These are phyloP conservation scores for Mortierella polycephala DNA, from an alignment of 371 early-diverging fungal genomes.

Conservation along the genomic window DNA sequence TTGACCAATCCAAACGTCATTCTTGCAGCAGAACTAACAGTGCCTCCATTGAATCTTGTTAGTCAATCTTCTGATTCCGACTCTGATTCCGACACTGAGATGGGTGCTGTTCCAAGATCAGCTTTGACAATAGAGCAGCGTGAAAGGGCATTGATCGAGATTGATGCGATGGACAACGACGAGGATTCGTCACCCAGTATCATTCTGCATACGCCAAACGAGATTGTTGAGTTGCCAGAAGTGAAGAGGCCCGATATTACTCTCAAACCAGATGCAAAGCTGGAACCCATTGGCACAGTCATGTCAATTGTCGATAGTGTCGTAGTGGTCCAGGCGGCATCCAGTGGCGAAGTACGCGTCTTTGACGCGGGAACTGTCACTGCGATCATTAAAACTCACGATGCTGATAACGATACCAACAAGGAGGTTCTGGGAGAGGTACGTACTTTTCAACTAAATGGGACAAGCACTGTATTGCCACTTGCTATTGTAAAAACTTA, in stretches of 20 bases:
- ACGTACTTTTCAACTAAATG: constrained; percentile 1
- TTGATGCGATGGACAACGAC: constrained; percentile 52
- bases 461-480: no score
- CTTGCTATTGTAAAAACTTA: not conserved
- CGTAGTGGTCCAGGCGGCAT: constrained; percentile 75
- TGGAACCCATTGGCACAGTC: constrained; percentile 74
- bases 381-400: constrained; percentile 49
- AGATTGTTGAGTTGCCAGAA: constrained; percentile 64
- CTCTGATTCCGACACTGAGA: constrained; percentile 48
- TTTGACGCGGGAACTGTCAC: constrained; percentile 85
- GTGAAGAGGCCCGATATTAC: constrained; percentile 67
- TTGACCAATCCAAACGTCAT: not conserved
- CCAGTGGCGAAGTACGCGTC: constrained; percentile 63
- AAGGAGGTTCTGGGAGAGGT: constrained; percentile 77
- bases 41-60: not conserved
- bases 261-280: constrained; percentile 65
- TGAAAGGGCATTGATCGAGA: constrained; percentile 45
- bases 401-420: not conserved
- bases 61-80: constrained; percentile 41
- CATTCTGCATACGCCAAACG: constrained; percentile 63
- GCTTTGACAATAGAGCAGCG: constrained; percentile 46
- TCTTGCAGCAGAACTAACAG: not conserved
- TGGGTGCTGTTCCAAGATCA: constrained; percentile 9
- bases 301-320: constrained; percentile 77
- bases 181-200: constrained; percentile 51